Percentiles rank a stretch among this genome's conserved stretches.
Evolutionary conservation across 192 early-diverging fungal genomes (phyloP).

Genomic region (Backusella mclennaniae): DNA sequence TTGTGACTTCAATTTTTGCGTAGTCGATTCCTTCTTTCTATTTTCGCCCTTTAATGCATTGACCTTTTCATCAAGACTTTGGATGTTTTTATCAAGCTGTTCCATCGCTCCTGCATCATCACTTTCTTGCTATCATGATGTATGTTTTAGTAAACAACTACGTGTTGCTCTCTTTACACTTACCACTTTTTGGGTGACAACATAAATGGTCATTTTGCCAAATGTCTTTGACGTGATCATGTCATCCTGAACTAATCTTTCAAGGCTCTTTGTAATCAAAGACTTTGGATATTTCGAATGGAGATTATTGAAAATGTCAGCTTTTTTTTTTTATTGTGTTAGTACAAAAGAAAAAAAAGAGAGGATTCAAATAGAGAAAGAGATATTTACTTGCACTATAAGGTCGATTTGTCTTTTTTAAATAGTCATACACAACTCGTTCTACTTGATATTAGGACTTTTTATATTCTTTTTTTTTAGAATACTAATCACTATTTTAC

Average conservation of each 20-base stretch:
- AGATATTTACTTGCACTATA: constrained; percentile 16
- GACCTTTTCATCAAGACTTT: not conserved
- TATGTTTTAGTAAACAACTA: not conserved
- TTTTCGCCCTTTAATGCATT: not conserved
- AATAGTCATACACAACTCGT: constrained; percentile 1
- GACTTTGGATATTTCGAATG: constrained; percentile 16
- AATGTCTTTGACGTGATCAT: constrained; percentile 1
- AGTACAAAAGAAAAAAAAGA: not conserved
- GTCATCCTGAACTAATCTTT: not conserved
- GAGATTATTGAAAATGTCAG: constrained; percentile 19
- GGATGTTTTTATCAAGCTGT: not conserved
- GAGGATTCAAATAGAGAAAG: not conserved
- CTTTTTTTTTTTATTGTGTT: not conserved
- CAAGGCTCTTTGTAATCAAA: not conserved
- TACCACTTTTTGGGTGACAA: not conserved
- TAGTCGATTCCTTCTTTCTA: not conserved
- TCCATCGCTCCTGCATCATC: not conserved
- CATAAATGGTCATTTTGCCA: constrained; percentile 12
- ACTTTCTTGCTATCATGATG: not conserved
- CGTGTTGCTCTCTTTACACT: not conserved
- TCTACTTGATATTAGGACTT: not conserved
- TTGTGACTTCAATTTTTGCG: constrained; percentile 9
- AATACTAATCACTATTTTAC: not conserved
- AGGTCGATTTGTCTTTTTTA: constrained; percentile 18
- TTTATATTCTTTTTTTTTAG: not conserved